Base-by-base conservation (phyloP, 306 rosid species). In the Astragalus glycyphyllos region DNA sequence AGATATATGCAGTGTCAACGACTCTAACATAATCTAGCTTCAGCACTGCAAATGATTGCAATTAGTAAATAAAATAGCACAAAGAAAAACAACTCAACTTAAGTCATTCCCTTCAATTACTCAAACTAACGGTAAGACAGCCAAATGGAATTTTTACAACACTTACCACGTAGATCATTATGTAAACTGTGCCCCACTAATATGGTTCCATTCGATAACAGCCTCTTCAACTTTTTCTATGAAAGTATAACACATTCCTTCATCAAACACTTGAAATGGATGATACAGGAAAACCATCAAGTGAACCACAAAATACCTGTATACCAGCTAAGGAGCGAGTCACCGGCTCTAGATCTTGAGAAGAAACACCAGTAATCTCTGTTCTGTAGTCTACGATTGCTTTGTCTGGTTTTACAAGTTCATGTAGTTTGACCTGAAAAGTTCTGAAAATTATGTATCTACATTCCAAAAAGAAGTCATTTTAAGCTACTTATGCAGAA, bases 181-280 rank as follows among this genome's bases (percentile, higher is more conserved):
- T 85, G 72, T 76, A 94, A 81, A 83, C 97, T 82, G 79, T 94
- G 99, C 54, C 99, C 99, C 50, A 84, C 88, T 83, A 91, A 86
- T 83, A 91, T 89, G 26, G 87, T 57, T 74, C 95, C 95, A 23
- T 63, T 26, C 38, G 80, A 62, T 62, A 90, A 78, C 75, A 94
- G 64, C 75, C 73, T 94, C 81, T 23, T 80, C 84, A 91, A 46
- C 56, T 77, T 77, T 87, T 86, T 87, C 96, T 91, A 55, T 65
- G 59, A 41, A 31, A 59, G 59, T 11, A 20, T 67, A 85, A 77
- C 77, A 68, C 35, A 54, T 15, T 13, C 11, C 66, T 81, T 56
- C 49, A 63, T 74, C 34, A 65, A 71, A 58, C 17, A 72, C 23
- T 11, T 69, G 66, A 50, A 79, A n/a, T 23, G 51, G 51, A 42